Base-by-base conservation (phyloP, 306 rosid genomes). In the Aeschynomene evenia region DNA sequence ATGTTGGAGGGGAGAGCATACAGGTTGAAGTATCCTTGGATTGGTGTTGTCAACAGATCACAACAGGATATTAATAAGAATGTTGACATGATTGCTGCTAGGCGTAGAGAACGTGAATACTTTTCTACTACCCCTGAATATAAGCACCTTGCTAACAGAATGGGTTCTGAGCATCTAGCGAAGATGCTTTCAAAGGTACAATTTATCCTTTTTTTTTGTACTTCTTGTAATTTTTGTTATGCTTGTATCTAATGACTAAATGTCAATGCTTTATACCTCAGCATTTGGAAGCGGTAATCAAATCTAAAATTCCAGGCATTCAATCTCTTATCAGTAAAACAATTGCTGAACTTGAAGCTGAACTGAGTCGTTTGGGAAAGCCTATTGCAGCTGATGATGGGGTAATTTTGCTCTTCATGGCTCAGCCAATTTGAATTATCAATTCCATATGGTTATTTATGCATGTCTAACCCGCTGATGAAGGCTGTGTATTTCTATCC, bases 111-210 rank as follows among this genome's bases (percentile, higher is more conserved):
- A 74, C 96, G 88, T 0, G 96, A 89, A 31, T 89, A 92, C 62
- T 92, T 92, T 75, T 8, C 87, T 28, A 85, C 5, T 76, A 87
- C 96, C 68, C 91, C 93, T 14, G 98, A 92, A 77, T 92, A 92
- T 82, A 89, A 68, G 83, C 98, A 89, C 80, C 87, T 92, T 43
- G 86, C 96, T 70, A 89, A 73, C 63, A 81, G 96, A 79, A 92
- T 92, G 98, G 98, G 98, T 45, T 92, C 98, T 13, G 98, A 92
- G 83, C 95, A 92, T 82, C 89, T 92, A 4, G 96, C 98, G 3
- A 88, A 90, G 85, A 67, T 86, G 86, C 95, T 92, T 68, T 92
- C 98, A 9, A 92, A 92, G 96, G 98, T 92, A 79, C 33, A 68
- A 5, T 68, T 18, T 80, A 28, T 28, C 21, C 33, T 28, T 0